Percentiles rank a stretch among this genome's conserved stretches.
Conservation (phyloP, 345 rosid genomes). For the Combretum micranthum region DNA sequence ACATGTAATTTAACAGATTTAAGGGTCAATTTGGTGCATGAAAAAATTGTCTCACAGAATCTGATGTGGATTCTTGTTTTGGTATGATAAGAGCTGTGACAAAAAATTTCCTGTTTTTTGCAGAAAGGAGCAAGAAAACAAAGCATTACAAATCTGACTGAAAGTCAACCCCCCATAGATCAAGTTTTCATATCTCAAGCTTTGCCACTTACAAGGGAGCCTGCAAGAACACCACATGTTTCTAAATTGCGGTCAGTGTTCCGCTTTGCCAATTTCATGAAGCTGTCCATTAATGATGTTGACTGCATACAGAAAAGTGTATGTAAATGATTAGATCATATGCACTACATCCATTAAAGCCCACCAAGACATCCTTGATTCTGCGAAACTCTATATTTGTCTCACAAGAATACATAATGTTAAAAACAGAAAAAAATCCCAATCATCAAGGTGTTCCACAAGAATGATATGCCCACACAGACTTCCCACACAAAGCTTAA, state of each 20-base stretch:
- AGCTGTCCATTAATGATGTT: constrained; percentile 84
- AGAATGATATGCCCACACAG: not conserved
- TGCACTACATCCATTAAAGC: not conserved
- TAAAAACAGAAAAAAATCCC: not conserved
- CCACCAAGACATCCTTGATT: not conserved
- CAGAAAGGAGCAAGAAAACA: constrained; percentile 18
- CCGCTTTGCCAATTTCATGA: constrained; percentile 86
- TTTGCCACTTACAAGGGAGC: constrained; percentile 70
- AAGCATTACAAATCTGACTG: constrained; percentile 8
- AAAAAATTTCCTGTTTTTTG: constrained; percentile 81
- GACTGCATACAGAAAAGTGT: constrained; percentile 50
- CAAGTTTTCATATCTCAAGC: not conserved
- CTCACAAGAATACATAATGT: too few relatives aligned
- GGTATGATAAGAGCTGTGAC: constrained; percentile 93
- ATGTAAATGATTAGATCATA: constrained; percentile 4
- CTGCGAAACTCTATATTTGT: not conserved
- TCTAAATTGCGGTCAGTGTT: constrained; percentile 85
- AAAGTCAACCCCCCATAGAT: not conserved
- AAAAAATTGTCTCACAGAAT: constrained; percentile 52
- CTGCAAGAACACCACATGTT: constrained; percentile 97
- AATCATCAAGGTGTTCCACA: not conserved
- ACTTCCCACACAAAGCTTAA: not conserved
- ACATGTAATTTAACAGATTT: not conserved
- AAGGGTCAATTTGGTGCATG: not conserved
- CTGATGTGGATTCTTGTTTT: constrained; percentile 90